Conservation (phyloP, 306 rosid genomes). For the Pyrus pyrifolia region DNA sequence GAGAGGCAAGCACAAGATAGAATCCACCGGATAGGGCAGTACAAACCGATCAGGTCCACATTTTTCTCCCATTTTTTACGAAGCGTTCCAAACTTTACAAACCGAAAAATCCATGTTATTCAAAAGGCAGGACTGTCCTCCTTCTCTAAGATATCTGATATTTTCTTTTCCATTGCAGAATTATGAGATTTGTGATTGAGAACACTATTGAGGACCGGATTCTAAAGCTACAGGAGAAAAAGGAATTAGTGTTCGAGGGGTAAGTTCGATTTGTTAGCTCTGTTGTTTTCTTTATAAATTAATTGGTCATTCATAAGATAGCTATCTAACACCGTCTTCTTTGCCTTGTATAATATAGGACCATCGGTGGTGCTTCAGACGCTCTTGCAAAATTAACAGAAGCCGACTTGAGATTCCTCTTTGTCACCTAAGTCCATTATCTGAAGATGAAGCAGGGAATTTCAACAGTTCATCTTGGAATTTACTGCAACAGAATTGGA, state of each 20-base stretch:
- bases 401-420: constrained; percentile 62
- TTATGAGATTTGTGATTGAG: constrained; percentile 76
- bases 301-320: neutral
- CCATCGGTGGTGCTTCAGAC: constrained; percentile 65
- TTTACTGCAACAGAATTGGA: neutral
- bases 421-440: constrained; percentile 29
- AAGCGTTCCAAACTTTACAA: too few relatives aligned
- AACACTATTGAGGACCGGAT: constrained; percentile 92
- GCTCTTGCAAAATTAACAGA: constrained; percentile 73
- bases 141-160: constrained; percentile 6
- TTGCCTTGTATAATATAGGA: constrained; percentile 34
- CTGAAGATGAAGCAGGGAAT: neutral
- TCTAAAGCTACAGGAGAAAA: constrained; percentile 83
- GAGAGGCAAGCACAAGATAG: constrained; percentile 96
- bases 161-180: constrained; percentile 31
- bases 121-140: neutral
- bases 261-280: constrained; percentile 20
- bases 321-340: neutral
- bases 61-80: neutral
- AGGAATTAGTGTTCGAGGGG: constrained; percentile 94
- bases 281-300: neutral
- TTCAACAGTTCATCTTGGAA: neutral
- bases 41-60: constrained; percentile 74
- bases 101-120: neutral
- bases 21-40: constrained; percentile 92